Evolutionary conservation across 2,329 filamentous ascomycete genomes (phyloP).

Genomic region (Colletotrichum lini): DNA sequence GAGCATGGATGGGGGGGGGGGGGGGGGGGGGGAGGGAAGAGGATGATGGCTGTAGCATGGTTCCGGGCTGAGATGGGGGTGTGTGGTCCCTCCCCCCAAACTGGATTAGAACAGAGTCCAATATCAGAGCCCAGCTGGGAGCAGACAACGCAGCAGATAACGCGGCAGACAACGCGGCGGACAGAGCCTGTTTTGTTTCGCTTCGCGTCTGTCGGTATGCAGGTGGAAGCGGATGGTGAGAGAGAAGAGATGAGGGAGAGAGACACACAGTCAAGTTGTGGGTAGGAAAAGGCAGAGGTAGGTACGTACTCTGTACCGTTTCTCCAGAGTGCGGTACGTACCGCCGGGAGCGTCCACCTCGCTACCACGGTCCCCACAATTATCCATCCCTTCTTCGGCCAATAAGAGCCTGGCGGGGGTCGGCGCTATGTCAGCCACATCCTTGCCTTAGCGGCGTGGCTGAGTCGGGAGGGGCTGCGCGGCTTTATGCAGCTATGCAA

Average conservation of each 20-base stretch:
- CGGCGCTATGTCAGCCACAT: slow-evolving; percentile 7
- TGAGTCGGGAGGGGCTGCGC: slow-evolving; percentile 25
- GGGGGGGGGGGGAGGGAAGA: too few relatives aligned
- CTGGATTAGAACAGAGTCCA: too few relatives aligned
- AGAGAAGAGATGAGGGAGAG: background rate
- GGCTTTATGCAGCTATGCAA: background rate
- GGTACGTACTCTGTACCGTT: background rate
- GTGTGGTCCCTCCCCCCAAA: background rate
- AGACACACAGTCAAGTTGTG: background rate
- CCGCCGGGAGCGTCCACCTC: background rate
- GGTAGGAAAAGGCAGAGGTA: background rate
- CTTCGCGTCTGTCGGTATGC: background rate
- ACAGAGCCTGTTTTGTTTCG: too few relatives aligned
- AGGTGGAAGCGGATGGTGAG: too few relatives aligned
- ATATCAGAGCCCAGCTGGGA: too few relatives aligned
- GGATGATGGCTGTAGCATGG: background rate
- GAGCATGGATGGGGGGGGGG: background rate
- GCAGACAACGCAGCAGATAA: too few relatives aligned
- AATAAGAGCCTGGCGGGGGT: too few relatives aligned
- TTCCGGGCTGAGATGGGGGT: background rate
- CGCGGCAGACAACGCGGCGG: too few relatives aligned
- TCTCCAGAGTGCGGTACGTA: too few relatives aligned
- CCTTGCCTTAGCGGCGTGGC: slow-evolving; percentile 32
- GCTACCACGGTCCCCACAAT: background rate
- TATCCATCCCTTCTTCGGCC: background rate